Evolutionary conservation across 2,329 filamentous ascomycete genomes (phyloP), one percentile per base, ranked within the genome.

Genomic region (Alternaria sp.): DNA sequence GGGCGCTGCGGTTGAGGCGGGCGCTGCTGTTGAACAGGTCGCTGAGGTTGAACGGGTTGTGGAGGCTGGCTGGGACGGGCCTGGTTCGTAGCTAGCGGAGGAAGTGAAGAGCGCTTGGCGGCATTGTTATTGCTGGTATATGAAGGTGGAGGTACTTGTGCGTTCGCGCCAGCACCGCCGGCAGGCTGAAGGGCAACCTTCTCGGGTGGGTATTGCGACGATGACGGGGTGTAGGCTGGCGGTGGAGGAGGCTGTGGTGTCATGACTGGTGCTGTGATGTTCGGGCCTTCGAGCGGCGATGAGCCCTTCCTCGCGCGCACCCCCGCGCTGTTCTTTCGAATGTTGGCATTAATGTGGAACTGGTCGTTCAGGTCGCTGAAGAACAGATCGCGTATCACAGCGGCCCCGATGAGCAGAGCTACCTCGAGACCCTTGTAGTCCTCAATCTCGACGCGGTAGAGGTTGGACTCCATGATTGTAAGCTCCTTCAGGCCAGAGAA

Each of bases 381-480:
- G 77, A 85, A 90, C 6, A 90, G 80, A 69, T 90, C 88, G 23
- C 86, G 83, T 61, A 90, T 89, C 12, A 88, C 86, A 2, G 87
- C 82, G 0, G 87, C 87, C 15, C 86, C 82, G 0, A 90, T 81
- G 26, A 90, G 74, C 21, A 98, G 81, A 1, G 94, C 90, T 1
- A 98, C 87, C 77, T 99, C 96, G 5, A 98, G 83, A 0, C 96
- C 96, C 79, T 97, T 98, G 61, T 91, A 89, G 80, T 99, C 96
- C 79, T 99, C 93, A 65, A 98, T 89, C 46, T 98, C 94, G 11
- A 98, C 91, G 7, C 96, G 87, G 65, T 91, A 90, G 75, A 98
- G 85, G 76, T 98, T 98, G 6, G 95, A 92, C 80, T 99, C 92
- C 82, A 98, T 97, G 45, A 99, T 86, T 2, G 94, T 97, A 62